phyloP scores from a whole-genome alignment of 495 filamentous ascomycete genomes.

The Tuber umbilicatum region DNA sequence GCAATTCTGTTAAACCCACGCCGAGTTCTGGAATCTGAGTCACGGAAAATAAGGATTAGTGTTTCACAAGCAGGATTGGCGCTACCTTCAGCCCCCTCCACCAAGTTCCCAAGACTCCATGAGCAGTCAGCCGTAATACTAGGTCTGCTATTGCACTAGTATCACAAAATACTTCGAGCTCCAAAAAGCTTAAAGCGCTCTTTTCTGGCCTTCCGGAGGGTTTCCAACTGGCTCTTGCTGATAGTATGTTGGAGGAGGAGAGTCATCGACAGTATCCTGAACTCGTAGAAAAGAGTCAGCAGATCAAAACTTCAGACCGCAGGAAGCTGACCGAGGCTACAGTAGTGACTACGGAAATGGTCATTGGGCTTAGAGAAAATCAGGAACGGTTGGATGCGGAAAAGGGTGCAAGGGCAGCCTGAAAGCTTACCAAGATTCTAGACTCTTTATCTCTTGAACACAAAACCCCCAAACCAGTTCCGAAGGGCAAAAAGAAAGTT shows the following conservation, averaged over 20 bases:
- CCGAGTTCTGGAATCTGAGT: background rate
- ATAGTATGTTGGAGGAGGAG: conserved; percentile 13
- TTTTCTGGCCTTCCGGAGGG: conserved; percentile 13
- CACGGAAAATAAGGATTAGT: too few species aligned
- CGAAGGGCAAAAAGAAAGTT: too few species aligned
- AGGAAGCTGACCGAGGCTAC: conserved; percentile 15
- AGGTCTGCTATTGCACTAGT: too few species aligned
- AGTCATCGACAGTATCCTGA: conserved; percentile 14
- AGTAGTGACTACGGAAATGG: conserved; percentile 19
- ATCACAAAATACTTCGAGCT: too few species aligned
- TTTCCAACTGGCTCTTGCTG: conserved; percentile 14
- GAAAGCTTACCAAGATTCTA: too few species aligned
- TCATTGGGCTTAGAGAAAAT: conserved; percentile 10
- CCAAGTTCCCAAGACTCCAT: background rate
- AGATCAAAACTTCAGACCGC: conserved; percentile 9
- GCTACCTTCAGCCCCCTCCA: too few species aligned
- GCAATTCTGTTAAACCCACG: conserved; percentile 11
- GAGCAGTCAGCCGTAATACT: background rate
- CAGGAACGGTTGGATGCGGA: conserved; percentile 12
- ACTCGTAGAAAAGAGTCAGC: conserved; percentile 12
- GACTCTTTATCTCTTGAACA: too few species aligned
- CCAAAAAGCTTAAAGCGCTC: conserved; percentile 3
- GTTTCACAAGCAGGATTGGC: too few species aligned
- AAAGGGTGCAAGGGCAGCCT: conserved; percentile 4
- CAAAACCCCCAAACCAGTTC: too few species aligned